Base-by-base conservation (phyloP, 148 eudicot species). In the Talinum fruticosum region DNA sequence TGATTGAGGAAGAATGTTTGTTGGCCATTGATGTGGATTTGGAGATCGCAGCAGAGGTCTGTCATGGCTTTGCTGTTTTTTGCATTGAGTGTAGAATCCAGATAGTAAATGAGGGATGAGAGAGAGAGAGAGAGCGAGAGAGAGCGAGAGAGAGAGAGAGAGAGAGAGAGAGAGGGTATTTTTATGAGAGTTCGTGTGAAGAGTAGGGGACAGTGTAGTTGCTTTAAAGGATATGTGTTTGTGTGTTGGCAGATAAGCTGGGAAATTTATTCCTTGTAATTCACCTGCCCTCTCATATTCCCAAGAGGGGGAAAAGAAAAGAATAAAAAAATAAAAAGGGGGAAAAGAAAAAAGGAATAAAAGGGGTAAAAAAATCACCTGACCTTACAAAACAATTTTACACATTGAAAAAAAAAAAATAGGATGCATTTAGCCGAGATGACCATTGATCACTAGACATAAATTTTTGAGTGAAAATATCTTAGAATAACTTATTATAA, bases 1-100 rank as follows among this genome's bases (percentile, higher is more conserved):
- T 90, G 85, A 59, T 86, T 84, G 81, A 88, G 84, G 66, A 88
- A 84, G 94, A 90, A 90, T 74, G 88, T 88, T 37, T 87, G 90
- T 71, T 85, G 90, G 80, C 86, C 87, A 86, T 88, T 86, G 81
- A 90, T 80, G 79, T 86, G 83, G 82, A 90, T 79, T 84, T 87
- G 87, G 62, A 90, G 87, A 83, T 88, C 86, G 74, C 86, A 85
- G 80, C 86, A 85, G 79, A 79, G 82, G 80, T 79, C 78, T 78
- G 87, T 80, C 85, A 82, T 82, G 61, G 36, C 12, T 82, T 32
- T 59, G 73, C n/a, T 38, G 19, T 24, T 66, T 41, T 67, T 72
- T 72, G 44, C 84, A 82, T 82, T 78, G 71, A 74, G 44, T 81
- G 62, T 13, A 53, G 33, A 54, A 19, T 36, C 36, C 16, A 26